These are phyloP conservation scores for Pholiota molesta DNA, from an alignment of 768 basidiomycete genomes.

Conservation along the genomic window DNA sequence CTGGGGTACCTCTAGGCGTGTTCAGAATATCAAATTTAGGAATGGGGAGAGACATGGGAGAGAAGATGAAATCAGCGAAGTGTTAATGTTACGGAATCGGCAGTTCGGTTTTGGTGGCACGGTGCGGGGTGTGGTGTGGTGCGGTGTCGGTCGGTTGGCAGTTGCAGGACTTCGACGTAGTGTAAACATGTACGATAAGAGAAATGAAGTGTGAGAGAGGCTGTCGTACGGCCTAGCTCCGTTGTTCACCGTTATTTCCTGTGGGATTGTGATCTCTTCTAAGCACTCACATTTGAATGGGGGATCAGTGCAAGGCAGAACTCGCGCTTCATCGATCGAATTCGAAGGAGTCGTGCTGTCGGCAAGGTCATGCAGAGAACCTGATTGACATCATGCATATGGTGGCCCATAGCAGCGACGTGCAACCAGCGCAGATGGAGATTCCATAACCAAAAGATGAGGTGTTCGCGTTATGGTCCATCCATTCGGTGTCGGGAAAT, in stretches of 20 bases:
- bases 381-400: no score
- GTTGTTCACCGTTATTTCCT: constrained; percentile 14
- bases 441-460: no score
- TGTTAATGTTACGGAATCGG: background rate
- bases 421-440: no score
- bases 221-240: constrained; percentile 22
- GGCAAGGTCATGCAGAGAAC: no score
- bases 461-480: background rate
- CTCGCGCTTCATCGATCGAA: background rate
- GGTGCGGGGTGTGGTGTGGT: background rate
- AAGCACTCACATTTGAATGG: background rate
- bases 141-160: background rate
- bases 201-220: constrained; percentile 19
- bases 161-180: background rate
- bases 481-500: background rate
- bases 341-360: background rate
- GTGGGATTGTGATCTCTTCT: constrained; percentile 7
- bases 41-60: no score
- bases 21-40: no score
- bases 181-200: constrained; percentile 10
- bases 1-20: constrained; percentile 26
- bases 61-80: no score
- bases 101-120: background rate
- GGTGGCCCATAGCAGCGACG: no score
- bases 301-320: background rate